Conservation (phyloP, 495 filamentous ascomycete species). For the Jackrogersella minutella region DNA sequence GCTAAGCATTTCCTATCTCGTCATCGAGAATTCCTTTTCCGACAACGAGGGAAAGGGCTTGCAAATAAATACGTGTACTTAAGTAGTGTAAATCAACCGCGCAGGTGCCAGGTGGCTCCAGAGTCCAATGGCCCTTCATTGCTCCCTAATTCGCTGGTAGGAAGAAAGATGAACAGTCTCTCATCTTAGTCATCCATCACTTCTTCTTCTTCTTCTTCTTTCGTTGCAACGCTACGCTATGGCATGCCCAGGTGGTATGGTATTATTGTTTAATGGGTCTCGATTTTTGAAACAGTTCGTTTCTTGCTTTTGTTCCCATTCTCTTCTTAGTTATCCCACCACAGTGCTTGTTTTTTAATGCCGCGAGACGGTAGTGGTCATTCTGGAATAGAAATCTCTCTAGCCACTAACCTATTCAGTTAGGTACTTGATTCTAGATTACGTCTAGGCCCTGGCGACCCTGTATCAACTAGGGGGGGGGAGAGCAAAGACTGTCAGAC, state of each 20-base stretch:
- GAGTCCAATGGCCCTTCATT: too few relatives aligned
- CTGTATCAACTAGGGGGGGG: not conserved
- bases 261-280: not conserved
- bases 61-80: too few relatives aligned
- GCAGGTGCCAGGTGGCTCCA: too few relatives aligned
- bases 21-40: not conserved
- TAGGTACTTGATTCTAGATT: conserved; percentile 2
- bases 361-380: conserved; percentile 11
- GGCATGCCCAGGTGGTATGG: too few relatives aligned
- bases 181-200: not conserved
- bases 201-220: too few relatives aligned
- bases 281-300: not conserved
- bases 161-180: too few relatives aligned
- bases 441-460: not conserved
- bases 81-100: too few relatives aligned
- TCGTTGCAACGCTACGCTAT: too few relatives aligned
- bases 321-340: not conserved
- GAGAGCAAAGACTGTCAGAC: not conserved
- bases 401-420: conserved; percentile 7
- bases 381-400: conserved; percentile 1
- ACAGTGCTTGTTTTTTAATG: conserved; percentile 4
- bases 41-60: too few relatives aligned
- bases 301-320: conserved; percentile 3
- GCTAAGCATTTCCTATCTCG: not conserved
- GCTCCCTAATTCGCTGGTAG: not conserved